Conservation (phyloP, 2,329 filamentous ascomycete species). For the Neoascochyta sp. region DNA sequence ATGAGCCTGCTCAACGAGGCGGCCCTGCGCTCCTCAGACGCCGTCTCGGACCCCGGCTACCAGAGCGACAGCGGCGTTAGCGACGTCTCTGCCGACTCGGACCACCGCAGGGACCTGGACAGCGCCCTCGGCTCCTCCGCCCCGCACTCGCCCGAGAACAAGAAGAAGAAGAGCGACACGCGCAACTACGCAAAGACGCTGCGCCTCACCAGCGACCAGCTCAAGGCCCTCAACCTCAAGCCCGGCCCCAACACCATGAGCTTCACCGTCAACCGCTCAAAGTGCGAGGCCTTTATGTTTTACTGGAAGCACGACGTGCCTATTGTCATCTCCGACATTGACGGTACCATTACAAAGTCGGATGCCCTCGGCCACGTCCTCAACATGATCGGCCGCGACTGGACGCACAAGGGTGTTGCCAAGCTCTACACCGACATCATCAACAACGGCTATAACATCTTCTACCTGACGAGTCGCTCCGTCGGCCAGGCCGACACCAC, state of each 20-base stretch:
- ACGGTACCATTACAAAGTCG: conserved; percentile 97
- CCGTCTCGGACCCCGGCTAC: conserved; percentile 88
- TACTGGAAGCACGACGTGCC: conserved; percentile 88
- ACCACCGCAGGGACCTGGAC: conserved; percentile 63
- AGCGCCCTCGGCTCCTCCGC: conserved; percentile 64
- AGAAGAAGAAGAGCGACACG: conserved; percentile 57
- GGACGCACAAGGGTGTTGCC: conserved; percentile 94
- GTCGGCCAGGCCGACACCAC: conserved; percentile 93
- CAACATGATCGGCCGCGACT: conserved; percentile 95
- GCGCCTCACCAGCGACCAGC: conserved; percentile 88
- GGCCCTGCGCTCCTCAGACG: conserved; percentile 65
- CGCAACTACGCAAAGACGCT: conserved; percentile 96
- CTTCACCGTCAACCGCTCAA: conserved; percentile 93
- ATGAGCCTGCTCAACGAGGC: conserved; percentile 51
- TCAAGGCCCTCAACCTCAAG: conserved; percentile 79
- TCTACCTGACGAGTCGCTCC: conserved; percentile 92
- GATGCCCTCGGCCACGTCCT: conserved; percentile 91
- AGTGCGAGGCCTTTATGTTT: conserved; percentile 88
- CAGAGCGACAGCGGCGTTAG: conserved; percentile 78
- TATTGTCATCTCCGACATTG: conserved; percentile 97
- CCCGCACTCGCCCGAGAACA: conserved; percentile 50
- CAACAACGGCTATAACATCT: conserved; percentile 95
- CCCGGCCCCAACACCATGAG: conserved; percentile 88
- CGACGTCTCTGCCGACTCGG: conserved; percentile 51
- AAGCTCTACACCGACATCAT: conserved; percentile 96